Conservation (phyloP, 2,329 filamentous ascomycete genomes). For the Teratosphaeria viscida region DNA sequence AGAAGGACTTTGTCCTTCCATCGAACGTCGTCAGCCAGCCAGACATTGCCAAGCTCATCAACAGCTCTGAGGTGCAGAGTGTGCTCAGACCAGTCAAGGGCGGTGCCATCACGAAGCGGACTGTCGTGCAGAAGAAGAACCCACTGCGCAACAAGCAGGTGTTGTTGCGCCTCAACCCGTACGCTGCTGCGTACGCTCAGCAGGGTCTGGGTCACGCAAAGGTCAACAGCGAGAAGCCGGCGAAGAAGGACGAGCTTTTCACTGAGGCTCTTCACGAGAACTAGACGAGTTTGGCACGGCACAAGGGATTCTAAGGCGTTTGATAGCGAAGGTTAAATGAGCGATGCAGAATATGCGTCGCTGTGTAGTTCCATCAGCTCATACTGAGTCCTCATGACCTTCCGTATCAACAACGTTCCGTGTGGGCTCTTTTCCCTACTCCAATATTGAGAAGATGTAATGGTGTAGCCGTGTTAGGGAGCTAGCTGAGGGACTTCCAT, state of each 20-base stretch:
- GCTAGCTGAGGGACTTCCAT: background rate
- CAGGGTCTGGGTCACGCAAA: slow-evolving; percentile 68
- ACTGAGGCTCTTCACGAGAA: slow-evolving; percentile 37
- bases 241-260: slow-evolving; percentile 44
- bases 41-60: slow-evolving; percentile 95
- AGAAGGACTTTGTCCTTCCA: slow-evolving; percentile 98
- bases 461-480: background rate
- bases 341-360: background rate
- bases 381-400: background rate
- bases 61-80: slow-evolving; percentile 96
- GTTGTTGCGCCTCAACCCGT: slow-evolving; percentile 96
- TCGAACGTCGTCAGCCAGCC: slow-evolving; percentile 87
- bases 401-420: background rate
- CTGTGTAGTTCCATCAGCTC: background rate
- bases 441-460: background rate
- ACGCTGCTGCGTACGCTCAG: slow-evolving; percentile 83
- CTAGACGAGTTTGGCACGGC: slow-evolving; percentile 22
- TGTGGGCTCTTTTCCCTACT: background rate
- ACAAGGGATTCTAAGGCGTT: background rate
- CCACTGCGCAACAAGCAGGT: slow-evolving; percentile 98
- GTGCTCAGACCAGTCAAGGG: slow-evolving; percentile 89
- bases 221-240: slow-evolving; percentile 52
- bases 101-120: slow-evolving; percentile 78
- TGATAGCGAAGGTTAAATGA: background rate
- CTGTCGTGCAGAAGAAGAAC: slow-evolving; percentile 98